phyloP scores from a whole-genome alignment of 192 early-diverging fungal species.

The Lobosporangium transversale region DNA sequence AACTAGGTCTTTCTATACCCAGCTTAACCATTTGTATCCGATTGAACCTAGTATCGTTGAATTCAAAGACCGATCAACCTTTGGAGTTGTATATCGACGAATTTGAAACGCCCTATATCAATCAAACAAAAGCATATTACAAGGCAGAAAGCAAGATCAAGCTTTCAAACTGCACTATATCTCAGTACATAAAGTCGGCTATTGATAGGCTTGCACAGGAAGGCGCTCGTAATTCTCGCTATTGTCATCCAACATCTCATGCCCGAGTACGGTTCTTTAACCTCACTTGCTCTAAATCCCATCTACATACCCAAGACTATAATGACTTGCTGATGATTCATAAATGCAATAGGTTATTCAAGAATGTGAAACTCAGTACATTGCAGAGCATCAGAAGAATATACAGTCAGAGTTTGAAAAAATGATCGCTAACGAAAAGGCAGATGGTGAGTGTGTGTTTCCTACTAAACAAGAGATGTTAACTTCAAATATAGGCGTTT shows the following conservation, averaged over 20 bases:
- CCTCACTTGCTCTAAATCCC: not conserved
- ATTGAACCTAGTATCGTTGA: slow-evolving; percentile 58
- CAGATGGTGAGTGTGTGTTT: too few relatives aligned
- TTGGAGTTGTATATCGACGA: slow-evolving; percentile 81
- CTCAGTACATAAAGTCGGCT: slow-evolving; percentile 75
- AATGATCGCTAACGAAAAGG: slow-evolving; percentile 73
- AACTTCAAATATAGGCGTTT: too few relatives aligned
- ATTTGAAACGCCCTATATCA: slow-evolving; percentile 79
- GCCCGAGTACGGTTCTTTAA: slow-evolving; percentile 70
- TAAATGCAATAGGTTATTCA: slow-evolving; percentile 57
- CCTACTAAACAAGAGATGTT: too few relatives aligned
- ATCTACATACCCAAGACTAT: not conserved
- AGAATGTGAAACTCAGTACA: slow-evolving; percentile 81
- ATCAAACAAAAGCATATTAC: slow-evolving; percentile 76
- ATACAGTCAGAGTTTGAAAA: slow-evolving; percentile 75
- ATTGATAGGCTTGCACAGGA: slow-evolving; percentile 71
- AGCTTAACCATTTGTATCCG: not conserved
- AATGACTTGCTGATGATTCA: not conserved
- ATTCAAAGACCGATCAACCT: slow-evolving; percentile 69
- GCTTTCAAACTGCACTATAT: slow-evolving; percentile 67
- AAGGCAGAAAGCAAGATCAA: slow-evolving; percentile 67
- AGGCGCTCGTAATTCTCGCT: slow-evolving; percentile 64
- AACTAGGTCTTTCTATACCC: too few relatives aligned
- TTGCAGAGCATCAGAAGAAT: slow-evolving; percentile 68
- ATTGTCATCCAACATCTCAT: slow-evolving; percentile 73